Evolutionary conservation across 441 rosid genomes (phyloP), one percentile per base, ranked within the genome.

Genomic region (Metrosideros polymorpha): DNA sequence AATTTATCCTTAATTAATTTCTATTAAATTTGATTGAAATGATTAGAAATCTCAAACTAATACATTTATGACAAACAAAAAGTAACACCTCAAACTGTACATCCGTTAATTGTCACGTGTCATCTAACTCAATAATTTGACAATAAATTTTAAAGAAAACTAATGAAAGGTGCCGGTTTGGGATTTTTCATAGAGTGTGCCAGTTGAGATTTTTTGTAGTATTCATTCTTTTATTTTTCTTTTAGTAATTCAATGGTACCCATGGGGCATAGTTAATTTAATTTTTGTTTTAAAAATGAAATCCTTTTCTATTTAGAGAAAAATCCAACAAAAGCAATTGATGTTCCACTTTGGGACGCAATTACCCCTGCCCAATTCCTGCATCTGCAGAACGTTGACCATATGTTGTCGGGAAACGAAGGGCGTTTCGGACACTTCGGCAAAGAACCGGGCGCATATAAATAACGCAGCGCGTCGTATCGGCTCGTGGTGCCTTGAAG

Each of bases 401-500:
- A 1, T 22, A 1, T 1, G 79, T 71, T 0, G 49, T 0, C 17
- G 0, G 79, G 17, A 22, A 71, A 7, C n/a, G 79, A 71, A 25
- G 79, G 79, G 79, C n/a, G 49, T 71, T 71, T 71, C n/a, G 49
- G 79, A 22, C 79, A 39, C 47, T 71, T 71, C 27, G 47, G 0
- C n/a, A 13, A 7, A 39, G 9, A 4, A 22, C 79, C 17, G 5
- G 79, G n/a, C 49, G 17, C 5, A 0, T 39, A 0, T 71, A 71
- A 39, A n/a, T n/a, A 0, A 42, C 8, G 79, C 61, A 2, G 79
- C 2, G 79, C 79, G 13, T 66, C 12, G 7, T 6, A 1, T 9
- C 25, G 0, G 2, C 43, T 2, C 2, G 77, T 4, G 14, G 0
- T 19, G 45, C 6, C 4, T 18, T 22, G 7, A 24, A 1, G 7